Evolutionary conservation across 805 yeast species (phyloP), one percentile per base, ranked within the genome.

Genomic region (Candida wancherniae): DNA sequence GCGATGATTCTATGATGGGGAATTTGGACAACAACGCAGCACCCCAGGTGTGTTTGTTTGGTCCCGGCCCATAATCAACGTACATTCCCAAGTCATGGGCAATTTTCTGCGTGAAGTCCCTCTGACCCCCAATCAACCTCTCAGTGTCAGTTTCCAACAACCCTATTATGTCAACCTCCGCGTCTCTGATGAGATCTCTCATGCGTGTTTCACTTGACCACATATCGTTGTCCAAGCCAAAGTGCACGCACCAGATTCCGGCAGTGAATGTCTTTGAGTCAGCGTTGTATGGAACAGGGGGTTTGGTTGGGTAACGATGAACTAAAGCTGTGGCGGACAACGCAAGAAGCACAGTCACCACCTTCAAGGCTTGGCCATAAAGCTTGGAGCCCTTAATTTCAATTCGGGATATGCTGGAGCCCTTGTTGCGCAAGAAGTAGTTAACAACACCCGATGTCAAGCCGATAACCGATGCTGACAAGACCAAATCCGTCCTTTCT

Each of bases 41-140:
- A 24, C 98, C 98, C 98, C 98, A 92, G 0, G 98, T 92, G 62
- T 92, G 97, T 57, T 88, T 82, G 55, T 87, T 85, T 32, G 97
- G 97, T 9, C 97, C 96, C 6, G 98, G 98, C 6, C 98, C 98
- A 53, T 78, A 92, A 57, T 92, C 98, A 14, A 80, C 88, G 53
- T 92, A 92, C 90, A 86, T 86, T 24, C 85, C 90, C 45, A 92
- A 69, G 46, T 90, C 95, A 57, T 87, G 94, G 1, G 96, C 95
- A 33, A 92, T 62, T 43, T 79, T 76, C 62, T 85, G 95, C 0
- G 97, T 87, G 49, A 90, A 67, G 53, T 92, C 98, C 50, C 98
- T 74, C 63, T 88, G 86, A 30, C 98, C 98, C 73, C 92, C 92
- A 32, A 88, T 82, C 37, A 87, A 76, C 44, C 96, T 73, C 63